phyloP scores from a whole-genome alignment of 805 yeast genomes.

The Starmerella kuoi region DNA sequence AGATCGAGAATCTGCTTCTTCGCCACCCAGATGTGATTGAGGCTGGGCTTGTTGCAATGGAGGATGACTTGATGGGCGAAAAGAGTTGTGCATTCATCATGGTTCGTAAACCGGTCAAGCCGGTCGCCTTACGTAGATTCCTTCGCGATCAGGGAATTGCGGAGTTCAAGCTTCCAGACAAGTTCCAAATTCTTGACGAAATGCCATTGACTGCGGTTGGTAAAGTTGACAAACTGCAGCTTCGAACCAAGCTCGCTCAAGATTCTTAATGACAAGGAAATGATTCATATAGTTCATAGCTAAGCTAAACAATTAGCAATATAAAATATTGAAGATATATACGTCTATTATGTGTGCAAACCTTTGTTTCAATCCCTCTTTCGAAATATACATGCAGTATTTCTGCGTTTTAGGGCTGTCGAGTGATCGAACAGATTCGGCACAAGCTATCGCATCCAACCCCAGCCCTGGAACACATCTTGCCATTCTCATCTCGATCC shows the following conservation, averaged over 20 bases:
- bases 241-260: constrained; percentile 2
- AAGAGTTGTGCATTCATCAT: constrained; percentile 15
- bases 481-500: too few relatives aligned
- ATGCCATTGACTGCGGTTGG: constrained; percentile 18
- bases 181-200: constrained; percentile 9
- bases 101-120: constrained; percentile 9
- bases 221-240: constrained; percentile 13
- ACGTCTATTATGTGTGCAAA: too few relatives aligned
- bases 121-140: constrained; percentile 10
- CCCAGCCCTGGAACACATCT: too few relatives aligned
- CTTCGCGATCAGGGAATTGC: constrained; percentile 18
- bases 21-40: constrained; percentile 14
- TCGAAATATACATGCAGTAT: too few relatives aligned
- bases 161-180: constrained; percentile 17
- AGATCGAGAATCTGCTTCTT: constrained; percentile 15
- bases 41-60: constrained; percentile 15
- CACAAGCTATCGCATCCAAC: too few relatives aligned
- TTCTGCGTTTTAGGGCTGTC: too few relatives aligned
- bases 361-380: too few relatives aligned
- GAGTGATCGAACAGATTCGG: too few relatives aligned
- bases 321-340: background rate
- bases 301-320: background rate
- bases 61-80: constrained; percentile 17
- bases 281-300: too few relatives aligned
- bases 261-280: background rate